Evolutionary conservation across 352 stramenopile genomes (phyloP).

Genomic region (Phytophthora capsici): DNA sequence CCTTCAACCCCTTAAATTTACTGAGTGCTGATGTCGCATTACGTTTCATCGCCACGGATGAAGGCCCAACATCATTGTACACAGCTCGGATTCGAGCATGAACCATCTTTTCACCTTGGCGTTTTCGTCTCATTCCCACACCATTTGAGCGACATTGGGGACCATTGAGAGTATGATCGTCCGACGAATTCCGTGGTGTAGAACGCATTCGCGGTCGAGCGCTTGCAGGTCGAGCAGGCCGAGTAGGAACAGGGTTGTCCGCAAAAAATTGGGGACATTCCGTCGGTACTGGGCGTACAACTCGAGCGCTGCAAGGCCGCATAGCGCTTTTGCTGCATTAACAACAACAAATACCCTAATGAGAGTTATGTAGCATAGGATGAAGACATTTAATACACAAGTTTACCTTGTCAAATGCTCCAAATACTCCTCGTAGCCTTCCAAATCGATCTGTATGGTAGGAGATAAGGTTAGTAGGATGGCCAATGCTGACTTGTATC

Average conservation of each 20-base stretch:
- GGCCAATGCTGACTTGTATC: not conserved
- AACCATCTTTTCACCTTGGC: conserved; percentile 41
- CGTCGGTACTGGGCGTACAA: conserved; percentile 42
- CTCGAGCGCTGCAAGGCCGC: conserved; percentile 49
- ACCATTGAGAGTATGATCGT: not conserved
- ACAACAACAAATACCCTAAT: conserved; percentile 1
- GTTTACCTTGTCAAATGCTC: conserved; percentile 53
- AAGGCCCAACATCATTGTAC: conserved; percentile 51
- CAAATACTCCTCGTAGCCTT: conserved; percentile 69
- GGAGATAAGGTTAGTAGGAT: conserved; percentile 4
- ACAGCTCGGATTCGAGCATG: conserved; percentile 55
- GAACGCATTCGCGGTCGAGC: conserved; percentile 40
- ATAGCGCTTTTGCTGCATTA: conserved; percentile 40
- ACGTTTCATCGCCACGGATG: conserved; percentile 19
- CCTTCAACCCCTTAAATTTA: conserved; percentile 54
- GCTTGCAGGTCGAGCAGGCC: conserved; percentile 48
- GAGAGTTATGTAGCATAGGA: not conserved
- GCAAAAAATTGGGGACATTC: conserved; percentile 62
- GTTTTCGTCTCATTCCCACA: conserved; percentile 43
- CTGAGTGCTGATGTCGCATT: conserved; percentile 37
- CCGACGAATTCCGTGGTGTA: conserved; percentile 10
- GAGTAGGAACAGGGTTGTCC: conserved; percentile 37
- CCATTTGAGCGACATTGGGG: conserved; percentile 12
- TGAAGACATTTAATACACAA: not conserved
- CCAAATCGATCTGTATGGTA: conserved; percentile 55